phyloP scores from a whole-genome alignment of 495 filamentous ascomycete genomes.

The Astrocystis sublimbata region DNA sequence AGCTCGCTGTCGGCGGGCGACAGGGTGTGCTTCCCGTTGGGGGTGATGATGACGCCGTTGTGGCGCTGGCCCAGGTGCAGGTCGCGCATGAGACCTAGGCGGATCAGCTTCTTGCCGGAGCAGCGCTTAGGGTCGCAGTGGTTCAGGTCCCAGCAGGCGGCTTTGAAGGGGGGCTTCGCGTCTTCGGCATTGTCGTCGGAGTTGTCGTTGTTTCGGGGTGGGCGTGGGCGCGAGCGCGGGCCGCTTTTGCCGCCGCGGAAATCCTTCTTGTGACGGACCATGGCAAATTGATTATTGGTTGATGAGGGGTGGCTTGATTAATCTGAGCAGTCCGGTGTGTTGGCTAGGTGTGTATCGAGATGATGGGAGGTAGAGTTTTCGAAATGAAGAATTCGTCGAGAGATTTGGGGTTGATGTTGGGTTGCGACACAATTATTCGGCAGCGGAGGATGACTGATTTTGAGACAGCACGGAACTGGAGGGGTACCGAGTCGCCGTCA shows the following conservation, averaged over 20 bases:
- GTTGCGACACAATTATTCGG: too few relatives aligned
- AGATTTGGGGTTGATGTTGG: too few relatives aligned
- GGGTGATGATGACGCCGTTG: conserved; percentile 86
- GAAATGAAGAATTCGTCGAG: too few relatives aligned
- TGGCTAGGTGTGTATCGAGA: not conserved
- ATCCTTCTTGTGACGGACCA: conserved; percentile 97
- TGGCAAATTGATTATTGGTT: conserved; percentile 35
- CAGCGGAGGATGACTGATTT: too few relatives aligned
- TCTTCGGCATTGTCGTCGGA: conserved; percentile 42
- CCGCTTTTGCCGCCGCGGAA: conserved; percentile 68
- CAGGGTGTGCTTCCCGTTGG: conserved; percentile 83
- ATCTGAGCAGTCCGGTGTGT: not conserved
- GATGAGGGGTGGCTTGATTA: too few relatives aligned
- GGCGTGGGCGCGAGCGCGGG: conserved; percentile 38
- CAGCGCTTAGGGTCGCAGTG: conserved; percentile 98
- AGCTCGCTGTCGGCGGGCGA: conserved; percentile 79
- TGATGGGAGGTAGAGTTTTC: too few relatives aligned
- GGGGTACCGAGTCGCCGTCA: too few relatives aligned
- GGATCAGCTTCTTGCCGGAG: conserved; percentile 91
- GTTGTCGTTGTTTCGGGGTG: conserved; percentile 36
- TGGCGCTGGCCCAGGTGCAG: conserved; percentile 89
- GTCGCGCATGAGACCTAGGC: conserved; percentile 89
- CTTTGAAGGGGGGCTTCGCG: conserved; percentile 71
- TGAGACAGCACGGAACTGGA: too few relatives aligned
- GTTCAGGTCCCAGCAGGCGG: conserved; percentile 95